Percentiles rank a stretch among this genome's conserved stretches.
Conservation (phyloP, 106 monocot genomes). For the Triglochin maritima region DNA sequence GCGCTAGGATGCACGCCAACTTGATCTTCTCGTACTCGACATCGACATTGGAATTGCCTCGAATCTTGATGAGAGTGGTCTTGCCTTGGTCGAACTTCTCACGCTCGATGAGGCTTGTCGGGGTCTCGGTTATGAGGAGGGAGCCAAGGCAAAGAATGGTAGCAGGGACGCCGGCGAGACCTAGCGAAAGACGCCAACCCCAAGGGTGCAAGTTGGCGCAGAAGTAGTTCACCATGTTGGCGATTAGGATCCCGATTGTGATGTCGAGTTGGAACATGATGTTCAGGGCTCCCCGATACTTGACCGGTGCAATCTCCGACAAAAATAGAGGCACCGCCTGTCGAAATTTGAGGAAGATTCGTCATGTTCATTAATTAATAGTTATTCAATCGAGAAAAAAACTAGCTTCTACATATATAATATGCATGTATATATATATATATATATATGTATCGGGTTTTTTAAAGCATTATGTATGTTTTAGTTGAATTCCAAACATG, state of each 20-base stretch:
- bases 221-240: constrained; percentile 41
- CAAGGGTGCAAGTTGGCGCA: constrained; percentile 15
- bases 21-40: not conserved
- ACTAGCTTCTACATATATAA: not conserved
- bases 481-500: too few relatives aligned
- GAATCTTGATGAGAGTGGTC: constrained; percentile 6
- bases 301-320: constrained; percentile 37
- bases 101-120: constrained; percentile 7
- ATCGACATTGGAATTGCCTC: constrained; percentile 12
- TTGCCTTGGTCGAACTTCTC: constrained; percentile 5
- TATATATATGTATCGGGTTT: too few relatives aligned
- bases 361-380: not conserved
- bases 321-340: constrained; percentile 28
- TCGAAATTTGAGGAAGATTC: not conserved
- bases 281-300: constrained; percentile 33
- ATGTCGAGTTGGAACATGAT: constrained; percentile 46
- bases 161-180: constrained; percentile 40
- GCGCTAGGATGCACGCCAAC: not conserved
- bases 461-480: too few relatives aligned
- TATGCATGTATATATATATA: too few relatives aligned
- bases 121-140: constrained; percentile 2
- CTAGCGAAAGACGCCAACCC: constrained; percentile 44
- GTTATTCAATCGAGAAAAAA: not conserved
- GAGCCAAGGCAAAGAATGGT: constrained; percentile 9
- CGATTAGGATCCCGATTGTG: constrained; percentile 43